Evolutionary conservation across 768 basidiomycete species (phyloP).

Genomic region (Mycena belliarum): DNA sequence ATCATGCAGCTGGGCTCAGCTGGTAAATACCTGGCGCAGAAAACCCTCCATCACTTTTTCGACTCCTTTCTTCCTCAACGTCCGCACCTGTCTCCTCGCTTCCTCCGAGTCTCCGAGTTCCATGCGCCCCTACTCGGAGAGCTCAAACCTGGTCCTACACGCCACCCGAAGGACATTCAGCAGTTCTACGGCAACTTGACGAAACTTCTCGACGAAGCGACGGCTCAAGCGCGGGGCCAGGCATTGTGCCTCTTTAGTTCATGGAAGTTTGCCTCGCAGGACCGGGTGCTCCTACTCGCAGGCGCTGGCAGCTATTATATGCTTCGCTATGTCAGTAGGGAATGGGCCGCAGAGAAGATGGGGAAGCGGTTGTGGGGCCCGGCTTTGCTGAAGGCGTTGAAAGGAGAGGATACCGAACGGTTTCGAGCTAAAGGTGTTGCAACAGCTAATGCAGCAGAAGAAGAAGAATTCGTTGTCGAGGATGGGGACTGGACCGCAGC

Average conservation of each 20-base stretch:
- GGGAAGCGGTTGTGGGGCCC: too few relatives aligned
- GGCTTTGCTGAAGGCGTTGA: too few relatives aligned
- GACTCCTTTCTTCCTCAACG: not conserved
- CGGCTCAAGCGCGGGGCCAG: not conserved
- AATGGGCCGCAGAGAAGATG: not conserved
- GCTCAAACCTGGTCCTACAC: constrained; percentile 3
- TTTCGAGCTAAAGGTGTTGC: too few relatives aligned
- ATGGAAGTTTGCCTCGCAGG: not conserved
- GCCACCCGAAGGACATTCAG: not conserved
- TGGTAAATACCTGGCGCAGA: not conserved
- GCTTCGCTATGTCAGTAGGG: not conserved
- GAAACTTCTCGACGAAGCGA: not conserved
- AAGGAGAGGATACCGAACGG: too few relatives aligned
- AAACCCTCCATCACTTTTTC: not conserved
- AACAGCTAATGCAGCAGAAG: too few relatives aligned
- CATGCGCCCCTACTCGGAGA: not conserved
- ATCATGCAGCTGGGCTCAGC: not conserved
- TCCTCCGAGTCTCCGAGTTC: not conserved
- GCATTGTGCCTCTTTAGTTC: constrained; percentile 1
- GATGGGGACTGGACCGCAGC: too few relatives aligned
- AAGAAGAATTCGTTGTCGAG: too few relatives aligned
- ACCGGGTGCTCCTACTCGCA: not conserved
- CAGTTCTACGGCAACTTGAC: not conserved
- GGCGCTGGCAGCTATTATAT: constrained; percentile 1
- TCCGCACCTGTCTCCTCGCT: not conserved